Conservation (phyloP, 148 eudicot genomes). For the Chenopodium berlandieri region DNA sequence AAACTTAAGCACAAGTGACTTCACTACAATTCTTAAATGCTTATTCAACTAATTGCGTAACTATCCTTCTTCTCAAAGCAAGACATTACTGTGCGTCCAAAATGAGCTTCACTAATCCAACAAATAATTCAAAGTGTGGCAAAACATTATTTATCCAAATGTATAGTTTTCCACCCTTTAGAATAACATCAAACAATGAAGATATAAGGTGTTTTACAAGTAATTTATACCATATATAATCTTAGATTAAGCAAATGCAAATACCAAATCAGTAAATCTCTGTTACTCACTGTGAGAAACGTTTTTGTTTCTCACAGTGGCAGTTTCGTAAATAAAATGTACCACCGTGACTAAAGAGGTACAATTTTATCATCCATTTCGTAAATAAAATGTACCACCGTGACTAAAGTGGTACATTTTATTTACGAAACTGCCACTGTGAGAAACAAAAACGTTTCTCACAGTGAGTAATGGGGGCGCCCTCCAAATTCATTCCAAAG, state of each 20-base stretch:
- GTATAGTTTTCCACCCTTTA: too few species aligned
- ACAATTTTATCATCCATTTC: too few species aligned
- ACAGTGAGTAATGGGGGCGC: too few species aligned
- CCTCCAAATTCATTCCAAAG: background rate
- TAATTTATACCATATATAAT: background rate
- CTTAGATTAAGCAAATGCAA: background rate
- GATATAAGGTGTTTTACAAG: background rate
- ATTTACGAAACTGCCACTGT: too few species aligned
- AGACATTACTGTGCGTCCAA: slow-evolving; percentile 1
- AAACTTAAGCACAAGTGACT: slow-evolving; percentile 23
- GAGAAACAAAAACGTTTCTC: too few species aligned
- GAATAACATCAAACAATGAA: background rate
- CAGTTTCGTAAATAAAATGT: too few species aligned
- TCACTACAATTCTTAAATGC: background rate
- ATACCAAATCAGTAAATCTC: too few species aligned
- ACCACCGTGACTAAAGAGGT: too few species aligned
- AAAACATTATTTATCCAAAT: background rate
- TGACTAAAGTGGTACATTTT: too few species aligned
- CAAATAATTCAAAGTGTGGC: background rate
- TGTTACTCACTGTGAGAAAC: too few species aligned
- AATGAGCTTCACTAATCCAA: background rate
- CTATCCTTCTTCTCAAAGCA: slow-evolving; percentile 19
- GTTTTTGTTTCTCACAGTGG: too few species aligned
- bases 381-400: too few species aligned
- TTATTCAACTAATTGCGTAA: background rate